Evolutionary conservation across 106 monocot genomes (phyloP).

Genomic region (Phalaenopsis aphrodite): DNA sequence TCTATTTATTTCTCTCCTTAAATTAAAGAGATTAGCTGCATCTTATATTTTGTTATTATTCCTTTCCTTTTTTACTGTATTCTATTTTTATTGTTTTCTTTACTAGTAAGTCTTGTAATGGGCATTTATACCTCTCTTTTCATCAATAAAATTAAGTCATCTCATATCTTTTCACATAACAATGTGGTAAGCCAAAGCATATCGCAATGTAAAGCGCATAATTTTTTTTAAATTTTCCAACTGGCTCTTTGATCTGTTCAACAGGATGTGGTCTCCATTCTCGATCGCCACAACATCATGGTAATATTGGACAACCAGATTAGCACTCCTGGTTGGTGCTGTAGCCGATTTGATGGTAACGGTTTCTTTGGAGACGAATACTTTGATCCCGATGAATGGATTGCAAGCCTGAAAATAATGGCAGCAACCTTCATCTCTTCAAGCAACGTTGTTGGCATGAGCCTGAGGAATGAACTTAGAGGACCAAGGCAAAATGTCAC

Average conservation of each 20-base stretch:
- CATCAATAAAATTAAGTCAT: too few species aligned
- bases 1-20: too few species aligned
- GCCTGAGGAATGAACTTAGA: conserved; percentile 75
- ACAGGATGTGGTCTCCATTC: conserved; percentile 45
- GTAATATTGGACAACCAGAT: conserved; percentile 82
- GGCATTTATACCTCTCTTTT: too few species aligned
- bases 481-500: conserved; percentile 50
- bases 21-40: too few species aligned
- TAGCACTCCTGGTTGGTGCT: conserved; percentile 75
- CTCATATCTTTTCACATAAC: neutral
- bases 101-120: too few species aligned
- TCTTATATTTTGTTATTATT: too few species aligned
- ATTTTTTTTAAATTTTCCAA: neutral
- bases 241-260: neutral
- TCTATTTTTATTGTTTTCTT: too few species aligned
- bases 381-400: conserved; percentile 69
- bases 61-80: too few species aligned
- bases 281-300: conserved; percentile 50
- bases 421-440: conserved; percentile 51
- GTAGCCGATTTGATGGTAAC: conserved; percentile 62
- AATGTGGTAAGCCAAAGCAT: neutral
- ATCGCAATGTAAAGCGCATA: neutral
- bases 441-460: conserved; percentile 66
- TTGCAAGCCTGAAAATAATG: conserved; percentile 39
- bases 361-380: conserved; percentile 84